phyloP scores from a whole-genome alignment of 176 grass and related monocot genomes.

The Lolium rigidum region DNA sequence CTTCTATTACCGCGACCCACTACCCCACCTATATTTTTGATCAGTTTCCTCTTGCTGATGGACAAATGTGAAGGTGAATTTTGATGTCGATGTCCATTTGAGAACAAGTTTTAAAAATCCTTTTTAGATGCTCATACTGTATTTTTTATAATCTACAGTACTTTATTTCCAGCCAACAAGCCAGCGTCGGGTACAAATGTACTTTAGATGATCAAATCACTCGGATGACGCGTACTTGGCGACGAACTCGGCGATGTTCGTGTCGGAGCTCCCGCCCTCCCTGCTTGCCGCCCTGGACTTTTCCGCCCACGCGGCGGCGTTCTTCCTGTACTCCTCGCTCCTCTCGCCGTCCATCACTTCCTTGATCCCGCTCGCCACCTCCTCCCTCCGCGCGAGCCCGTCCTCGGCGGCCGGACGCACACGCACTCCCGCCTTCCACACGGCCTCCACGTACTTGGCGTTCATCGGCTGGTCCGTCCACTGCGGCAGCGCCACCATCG shows the following conservation, averaged over 20 bases:
- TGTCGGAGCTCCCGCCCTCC: conserved; percentile 70
- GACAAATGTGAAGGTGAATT: no score
- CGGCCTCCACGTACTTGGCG: conserved; percentile 76
- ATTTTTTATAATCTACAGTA: no score
- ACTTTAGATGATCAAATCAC: background rate
- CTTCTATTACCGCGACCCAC: no score
- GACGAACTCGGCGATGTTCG: conserved; percentile 68
- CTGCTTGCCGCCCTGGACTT: conserved; percentile 43
- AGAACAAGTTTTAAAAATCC: no score
- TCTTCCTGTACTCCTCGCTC: conserved; percentile 56
- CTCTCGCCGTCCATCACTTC: conserved; percentile 59
- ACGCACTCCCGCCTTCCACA: conserved; percentile 66
- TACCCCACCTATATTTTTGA: no score
- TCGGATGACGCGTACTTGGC: conserved; percentile 44
- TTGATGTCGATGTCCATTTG: no score
- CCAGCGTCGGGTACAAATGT: no score
- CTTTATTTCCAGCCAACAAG: no score
- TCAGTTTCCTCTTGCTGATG: no score
- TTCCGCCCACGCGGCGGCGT: conserved; percentile 47
- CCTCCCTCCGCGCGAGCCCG: conserved; percentile 43
- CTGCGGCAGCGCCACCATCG: conserved; percentile 63
- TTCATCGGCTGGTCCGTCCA: conserved; percentile 89
- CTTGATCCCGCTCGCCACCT: conserved; percentile 37
- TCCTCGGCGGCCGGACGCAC: conserved; percentile 30
- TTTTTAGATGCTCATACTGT: no score